Evolutionary conservation across 345 rosid species (phyloP), one percentile per base, ranked within the genome.

Genomic region (Salix exigua): DNA sequence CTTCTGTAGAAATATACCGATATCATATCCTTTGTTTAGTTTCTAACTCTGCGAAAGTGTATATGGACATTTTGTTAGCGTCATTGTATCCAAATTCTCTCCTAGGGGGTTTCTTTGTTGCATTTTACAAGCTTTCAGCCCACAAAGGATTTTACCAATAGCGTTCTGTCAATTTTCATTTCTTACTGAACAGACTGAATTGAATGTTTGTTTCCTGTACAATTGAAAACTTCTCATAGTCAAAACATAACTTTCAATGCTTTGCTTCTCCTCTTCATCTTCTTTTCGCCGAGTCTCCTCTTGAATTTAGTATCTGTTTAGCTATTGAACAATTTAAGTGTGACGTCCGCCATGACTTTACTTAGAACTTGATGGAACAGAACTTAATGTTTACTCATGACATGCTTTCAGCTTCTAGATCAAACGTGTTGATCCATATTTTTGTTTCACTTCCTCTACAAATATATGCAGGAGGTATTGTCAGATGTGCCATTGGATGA

Each of bases 401-500:
- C 66, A 8, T 31, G 50, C 38, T 66, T 68, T 53, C 68, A 71
- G 58, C 55, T 73, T 75, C 19, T 51, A 70, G 66, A 73, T 60
- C 33, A 73, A 74, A 73, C 14, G 44, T 68, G 58, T 23, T 70
- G 18, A 16, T 82, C 23, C 33, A 70, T 62, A 13, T 51, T 65
- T 63, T 68, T 66, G 21, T 3, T 74, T 74, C 37, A 38, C 46
- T 35, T 16, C 53, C 35, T 77, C 55, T 14, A 30, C 60, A 31
- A 33, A 40, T 53, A 44, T 61, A 48, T 80, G 75, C 93, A 96
- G 99, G 97, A 91, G 81, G 91, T 96, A 88, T 83, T 96, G 73
- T 96, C 98, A 0, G 94, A 91, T 83, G 99, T 89, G 10, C 92
- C 99, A 0, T 82, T 93, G 86, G 89, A 87, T 66, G 94, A 93